Percentiles rank a stretch among this genome's conserved stretches.
Evolutionary conservation across 371 early-diverging fungal genomes (phyloP).

Genomic region (Actinomucor elegans): DNA sequence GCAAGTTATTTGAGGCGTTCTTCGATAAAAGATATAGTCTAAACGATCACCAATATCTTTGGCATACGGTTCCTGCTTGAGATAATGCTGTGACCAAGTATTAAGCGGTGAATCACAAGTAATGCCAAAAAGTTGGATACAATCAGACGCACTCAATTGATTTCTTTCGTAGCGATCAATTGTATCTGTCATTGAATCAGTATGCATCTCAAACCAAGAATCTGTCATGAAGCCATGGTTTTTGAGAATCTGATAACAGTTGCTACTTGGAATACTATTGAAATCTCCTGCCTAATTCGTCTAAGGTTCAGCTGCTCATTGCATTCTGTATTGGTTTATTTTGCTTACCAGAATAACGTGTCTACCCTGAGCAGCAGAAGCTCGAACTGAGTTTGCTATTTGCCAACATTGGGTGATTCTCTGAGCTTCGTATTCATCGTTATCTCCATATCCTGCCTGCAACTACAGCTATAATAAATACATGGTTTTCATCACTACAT

Average conservation of each 20-base stretch:
- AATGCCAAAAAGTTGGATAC: slow-evolving; percentile 46
- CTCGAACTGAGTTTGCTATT: slow-evolving; percentile 41
- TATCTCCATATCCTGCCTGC: slow-evolving; percentile 55
- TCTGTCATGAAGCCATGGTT: slow-evolving; percentile 55
- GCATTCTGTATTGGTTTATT: no score
- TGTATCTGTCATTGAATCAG: slow-evolving; percentile 14
- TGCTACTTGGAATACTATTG: slow-evolving; percentile 54
- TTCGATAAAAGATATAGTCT: slow-evolving; percentile 59
- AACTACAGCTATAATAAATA: slow-evolving; percentile 29
- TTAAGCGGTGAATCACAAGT: slow-evolving; percentile 63
- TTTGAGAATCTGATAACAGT: slow-evolving; percentile 43
- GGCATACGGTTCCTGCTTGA: slow-evolving; percentile 25
- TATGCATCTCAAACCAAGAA: slow-evolving; percentile 51
- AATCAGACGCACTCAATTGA: slow-evolving; percentile 14
- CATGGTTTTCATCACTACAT: background rate
- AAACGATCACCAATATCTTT: slow-evolving; percentile 53
- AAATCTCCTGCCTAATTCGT: slow-evolving; percentile 54
- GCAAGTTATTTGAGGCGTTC: slow-evolving; percentile 42
- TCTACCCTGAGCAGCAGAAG: slow-evolving; percentile 47
- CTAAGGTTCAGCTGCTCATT: no score
- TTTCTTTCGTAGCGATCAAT: background rate
- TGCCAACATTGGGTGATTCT: slow-evolving; percentile 67
- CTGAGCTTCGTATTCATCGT: slow-evolving; percentile 51
- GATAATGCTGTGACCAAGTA: slow-evolving; percentile 44
- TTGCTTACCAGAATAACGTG: slow-evolving; percentile 57